Conservation (phyloP, 2,329 filamentous ascomycete species). For the Nigrospora sphaerica region DNA sequence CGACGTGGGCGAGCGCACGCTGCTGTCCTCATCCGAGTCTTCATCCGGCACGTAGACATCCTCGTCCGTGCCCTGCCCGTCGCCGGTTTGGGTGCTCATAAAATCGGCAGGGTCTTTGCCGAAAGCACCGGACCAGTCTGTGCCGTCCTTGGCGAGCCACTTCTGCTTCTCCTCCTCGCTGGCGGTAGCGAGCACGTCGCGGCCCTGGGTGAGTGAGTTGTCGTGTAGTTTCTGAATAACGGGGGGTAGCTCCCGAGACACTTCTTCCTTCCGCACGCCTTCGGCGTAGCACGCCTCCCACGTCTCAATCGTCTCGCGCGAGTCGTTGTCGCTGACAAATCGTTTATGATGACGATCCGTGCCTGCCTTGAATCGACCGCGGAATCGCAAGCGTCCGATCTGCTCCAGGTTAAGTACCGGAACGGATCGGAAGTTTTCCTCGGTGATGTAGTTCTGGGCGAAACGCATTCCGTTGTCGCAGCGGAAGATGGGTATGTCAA, state of each 20-base stretch:
- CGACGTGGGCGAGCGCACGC: conserved; percentile 8
- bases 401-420: conserved; percentile 73
- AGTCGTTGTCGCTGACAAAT: conserved; percentile 82
- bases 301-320: conserved; percentile 85
- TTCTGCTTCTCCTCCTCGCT: conserved; percentile 64
- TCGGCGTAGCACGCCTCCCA: conserved; percentile 91
- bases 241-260: conserved; percentile 67
- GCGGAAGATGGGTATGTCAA: conserved; percentile 87
- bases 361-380: conserved; percentile 77
- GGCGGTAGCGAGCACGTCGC: conserved; percentile 71
- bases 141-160: conserved; percentile 74
- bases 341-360: conserved; percentile 79
- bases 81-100: conserved; percentile 23
- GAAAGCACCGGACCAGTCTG: conserved; percentile 83
- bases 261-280: conserved; percentile 67
- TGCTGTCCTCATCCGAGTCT: conserved; percentile 14
- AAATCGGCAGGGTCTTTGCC: conserved; percentile 61
- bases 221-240: conserved; percentile 72
- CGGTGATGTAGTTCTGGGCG: conserved; percentile 87
- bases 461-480: conserved; percentile 69
- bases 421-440: conserved; percentile 61
- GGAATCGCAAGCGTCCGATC: conserved; percentile 75
- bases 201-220: conserved; percentile 67
- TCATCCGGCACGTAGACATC: conserved; percentile 31
- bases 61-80: conserved; percentile 26